phyloP scores from a whole-genome alignment of 2,329 filamentous ascomycete species.

The Aureobasidium sp. region DNA sequence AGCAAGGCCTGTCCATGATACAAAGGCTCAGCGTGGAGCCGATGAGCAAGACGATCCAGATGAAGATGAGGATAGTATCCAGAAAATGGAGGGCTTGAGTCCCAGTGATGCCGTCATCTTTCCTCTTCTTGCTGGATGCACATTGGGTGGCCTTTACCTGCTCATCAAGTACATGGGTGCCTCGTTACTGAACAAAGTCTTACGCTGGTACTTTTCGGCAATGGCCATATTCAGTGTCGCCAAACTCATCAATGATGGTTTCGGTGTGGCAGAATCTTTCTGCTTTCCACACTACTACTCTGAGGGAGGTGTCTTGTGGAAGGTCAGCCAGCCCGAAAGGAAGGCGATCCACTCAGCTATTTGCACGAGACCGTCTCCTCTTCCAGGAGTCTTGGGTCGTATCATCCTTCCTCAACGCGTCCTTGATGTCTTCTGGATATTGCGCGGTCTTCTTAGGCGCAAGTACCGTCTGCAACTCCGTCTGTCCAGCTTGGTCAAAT shows the following conservation, averaged over 20 bases:
- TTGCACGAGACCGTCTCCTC: constrained; percentile 37
- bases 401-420: constrained; percentile 39
- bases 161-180: constrained; percentile 86
- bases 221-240: constrained; percentile 72
- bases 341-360: constrained; percentile 6
- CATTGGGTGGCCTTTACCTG: constrained; percentile 73
- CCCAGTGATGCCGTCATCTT: constrained; percentile 79
- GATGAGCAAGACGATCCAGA: constrained; percentile 50
- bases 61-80: constrained; percentile 47
- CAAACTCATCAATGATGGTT: constrained; percentile 63
- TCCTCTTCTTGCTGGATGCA: constrained; percentile 66
- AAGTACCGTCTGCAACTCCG: constrained; percentile 51
- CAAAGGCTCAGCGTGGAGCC: constrained; percentile 28
- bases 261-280: constrained; percentile 59
- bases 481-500: constrained; percentile 26
- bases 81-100: constrained; percentile 61
- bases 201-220: constrained; percentile 75
- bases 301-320: constrained; percentile 44
- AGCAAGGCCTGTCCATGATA: constrained; percentile 47
- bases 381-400: constrained; percentile 44
- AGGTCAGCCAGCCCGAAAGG: constrained; percentile 20
- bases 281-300: constrained; percentile 68
- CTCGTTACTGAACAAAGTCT: constrained; percentile 69
- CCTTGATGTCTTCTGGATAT: constrained; percentile 39
- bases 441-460: constrained; percentile 42